phyloP scores from a whole-genome alignment of 768 basidiomycete species.

The Stropharia rugosoannulata region DNA sequence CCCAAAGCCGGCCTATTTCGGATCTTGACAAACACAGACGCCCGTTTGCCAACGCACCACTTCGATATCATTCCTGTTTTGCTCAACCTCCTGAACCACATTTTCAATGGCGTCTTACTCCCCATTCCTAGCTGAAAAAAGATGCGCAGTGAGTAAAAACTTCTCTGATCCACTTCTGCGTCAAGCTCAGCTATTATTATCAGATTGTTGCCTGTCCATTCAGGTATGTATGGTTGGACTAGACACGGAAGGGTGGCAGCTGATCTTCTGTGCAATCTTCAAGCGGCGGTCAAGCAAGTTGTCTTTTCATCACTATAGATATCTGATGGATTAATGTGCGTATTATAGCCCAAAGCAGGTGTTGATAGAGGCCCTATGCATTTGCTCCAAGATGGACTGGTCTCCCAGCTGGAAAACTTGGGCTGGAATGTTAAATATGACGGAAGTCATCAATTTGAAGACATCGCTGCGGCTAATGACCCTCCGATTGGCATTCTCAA shows the following conservation, averaged over 20 bases:
- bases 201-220: constrained; percentile 96
- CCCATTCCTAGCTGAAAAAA: constrained; percentile 63
- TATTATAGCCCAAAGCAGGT: constrained; percentile 63
- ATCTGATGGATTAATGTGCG: not conserved
- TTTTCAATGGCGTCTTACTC: constrained; percentile 28
- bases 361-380: constrained; percentile 89
- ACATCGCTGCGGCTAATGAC: constrained; percentile 59
- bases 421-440: constrained; percentile 92
- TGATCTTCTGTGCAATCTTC: constrained; percentile 9
- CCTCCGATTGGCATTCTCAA: constrained; percentile 87
- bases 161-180: not conserved
- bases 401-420: constrained; percentile 70
- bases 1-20: constrained; percentile 1
- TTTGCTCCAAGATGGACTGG: constrained; percentile 84
- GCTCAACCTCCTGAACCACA: too few relatives aligned
- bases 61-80: not conserved
- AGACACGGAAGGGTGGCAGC: constrained; percentile 2
- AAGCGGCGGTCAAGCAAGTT: constrained; percentile 67
- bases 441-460: constrained; percentile 88
- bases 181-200: constrained; percentile 9
- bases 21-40: constrained; percentile 18
- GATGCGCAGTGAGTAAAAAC: constrained; percentile 66
- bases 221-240: constrained; percentile 55
- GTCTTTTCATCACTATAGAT: not conserved
- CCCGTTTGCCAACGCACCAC: not conserved